These are phyloP conservation scores for Mortierella sp. DNA, from an alignment of 371 early-diverging fungal species.

Conservation along the genomic window DNA sequence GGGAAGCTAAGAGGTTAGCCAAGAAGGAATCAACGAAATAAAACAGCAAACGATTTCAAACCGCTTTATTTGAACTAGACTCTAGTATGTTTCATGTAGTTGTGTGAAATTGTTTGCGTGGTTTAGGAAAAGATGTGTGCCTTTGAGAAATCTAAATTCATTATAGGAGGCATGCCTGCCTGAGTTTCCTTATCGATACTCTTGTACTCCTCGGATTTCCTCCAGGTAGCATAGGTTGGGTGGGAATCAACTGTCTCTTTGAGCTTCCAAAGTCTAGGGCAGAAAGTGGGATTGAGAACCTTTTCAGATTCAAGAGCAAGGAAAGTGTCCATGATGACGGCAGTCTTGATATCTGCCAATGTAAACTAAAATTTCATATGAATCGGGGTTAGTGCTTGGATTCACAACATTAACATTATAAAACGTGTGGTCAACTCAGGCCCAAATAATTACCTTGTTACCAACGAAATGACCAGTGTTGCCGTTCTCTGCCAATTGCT, in stretches of 20 bases:
- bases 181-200: constrained; percentile 7
- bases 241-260: constrained; percentile 15
- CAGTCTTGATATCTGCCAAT: constrained; percentile 27
- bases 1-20: constrained; percentile 28
- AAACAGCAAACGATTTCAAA: no score
- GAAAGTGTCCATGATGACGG: constrained; percentile 16
- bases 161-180: background rate
- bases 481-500: constrained; percentile 15
- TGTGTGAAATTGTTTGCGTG: no score
- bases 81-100: no score
- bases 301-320: constrained; percentile 10
- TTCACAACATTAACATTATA: background rate
- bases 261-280: constrained; percentile 27
- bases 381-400: background rate
- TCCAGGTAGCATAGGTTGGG: constrained; percentile 16
- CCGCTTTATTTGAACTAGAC: no score
- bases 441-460: constrained; percentile 13
- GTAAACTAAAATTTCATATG: constrained; percentile 10
- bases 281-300: constrained; percentile 5
- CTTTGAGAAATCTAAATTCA: background rate
- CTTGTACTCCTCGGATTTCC: constrained; percentile 18
- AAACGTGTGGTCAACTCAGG: background rate
- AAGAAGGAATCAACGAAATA: constrained; percentile 14
- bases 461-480: constrained; percentile 26
- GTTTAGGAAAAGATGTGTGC: constrained; percentile 4